These are phyloP conservation scores for Rostrohypoxylon terebratum DNA, from an alignment of 495 filamentous ascomycete genomes.

Conservation along the genomic window DNA sequence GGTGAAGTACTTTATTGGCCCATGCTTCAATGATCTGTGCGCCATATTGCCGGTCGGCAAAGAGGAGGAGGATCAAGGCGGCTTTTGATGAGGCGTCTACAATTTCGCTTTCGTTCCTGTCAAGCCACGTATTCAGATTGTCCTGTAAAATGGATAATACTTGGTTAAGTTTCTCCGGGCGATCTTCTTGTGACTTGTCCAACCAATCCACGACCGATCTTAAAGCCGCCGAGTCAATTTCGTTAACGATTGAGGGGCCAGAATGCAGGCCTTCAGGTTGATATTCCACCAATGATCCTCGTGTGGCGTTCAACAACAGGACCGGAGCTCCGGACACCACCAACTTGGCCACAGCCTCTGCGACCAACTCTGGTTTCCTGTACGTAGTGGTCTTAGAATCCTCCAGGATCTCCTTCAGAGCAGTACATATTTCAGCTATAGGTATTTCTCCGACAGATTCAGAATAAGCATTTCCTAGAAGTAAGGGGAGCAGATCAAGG, in stretches of 20 bases:
- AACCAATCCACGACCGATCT: slow-evolving; percentile 24
- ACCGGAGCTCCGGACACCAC: slow-evolving; percentile 60
- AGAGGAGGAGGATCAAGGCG: slow-evolving; percentile 54
- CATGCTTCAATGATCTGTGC: slow-evolving; percentile 52
- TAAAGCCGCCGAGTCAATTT: slow-evolving; percentile 9
- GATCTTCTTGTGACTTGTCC: slow-evolving; percentile 14
- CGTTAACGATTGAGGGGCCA: slow-evolving; percentile 30
- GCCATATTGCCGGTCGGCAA: slow-evolving; percentile 47
- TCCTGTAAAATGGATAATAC: slow-evolving; percentile 41
- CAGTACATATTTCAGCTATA: slow-evolving; percentile 23
- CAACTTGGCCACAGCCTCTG: slow-evolving; percentile 71
- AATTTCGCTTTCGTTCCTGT: slow-evolving; percentile 57
- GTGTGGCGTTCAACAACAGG: slow-evolving; percentile 43
- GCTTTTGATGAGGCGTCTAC: slow-evolving; percentile 57
- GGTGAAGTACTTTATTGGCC: slow-evolving; percentile 51
- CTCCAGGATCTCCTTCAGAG: slow-evolving; percentile 49
- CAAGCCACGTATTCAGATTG: slow-evolving; percentile 55
- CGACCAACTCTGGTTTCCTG: slow-evolving; percentile 75
- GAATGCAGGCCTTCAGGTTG: slow-evolving; percentile 11
- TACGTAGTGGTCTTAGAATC: slow-evolving; percentile 55
- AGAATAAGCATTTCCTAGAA: slow-evolving; percentile 15
- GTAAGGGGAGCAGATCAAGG: slow-evolving; percentile 54
- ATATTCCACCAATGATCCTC: background rate
- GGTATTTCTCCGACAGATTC: slow-evolving; percentile 26
- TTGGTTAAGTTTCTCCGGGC: slow-evolving; percentile 30